Percentiles rank a stretch among this genome's conserved stretches.
These are phyloP conservation scores for Hyaloperonospora brassicae DNA, from an alignment of 352 stramenopile genomes.

Conservation along the genomic window DNA sequence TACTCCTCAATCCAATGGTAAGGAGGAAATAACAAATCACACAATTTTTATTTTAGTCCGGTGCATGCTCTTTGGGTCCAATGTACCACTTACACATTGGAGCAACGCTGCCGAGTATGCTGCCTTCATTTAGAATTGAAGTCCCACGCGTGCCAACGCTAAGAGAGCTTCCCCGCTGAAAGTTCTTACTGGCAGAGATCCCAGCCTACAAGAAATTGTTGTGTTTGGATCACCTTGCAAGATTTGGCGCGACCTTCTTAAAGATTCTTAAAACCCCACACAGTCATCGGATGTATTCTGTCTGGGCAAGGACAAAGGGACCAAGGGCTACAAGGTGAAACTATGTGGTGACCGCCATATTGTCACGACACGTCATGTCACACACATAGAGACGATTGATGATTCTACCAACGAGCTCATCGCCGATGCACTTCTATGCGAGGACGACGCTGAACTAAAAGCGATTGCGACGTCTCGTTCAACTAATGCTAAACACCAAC, in stretches of 20 bases:
- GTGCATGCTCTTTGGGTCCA: constrained; percentile 23
- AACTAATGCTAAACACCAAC: no score
- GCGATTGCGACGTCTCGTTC: no score
- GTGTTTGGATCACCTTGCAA: not conserved
- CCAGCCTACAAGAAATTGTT: not conserved
- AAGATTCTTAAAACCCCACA: not conserved
- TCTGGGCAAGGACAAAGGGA: not conserved
- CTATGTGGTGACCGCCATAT: not conserved
- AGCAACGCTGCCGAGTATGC: constrained; percentile 23
- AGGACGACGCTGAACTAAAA: no score
- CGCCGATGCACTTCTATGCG: no score
- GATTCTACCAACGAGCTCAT: not conserved
- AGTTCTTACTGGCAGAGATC: not conserved
- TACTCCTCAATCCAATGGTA: constrained; percentile 23
- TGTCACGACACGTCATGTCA: constrained; percentile 2
- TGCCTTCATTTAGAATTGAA: constrained; percentile 6
- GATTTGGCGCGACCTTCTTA: not conserved
- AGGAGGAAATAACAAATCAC: constrained; percentile 13
- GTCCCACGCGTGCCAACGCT: not conserved
- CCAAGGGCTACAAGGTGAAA: not conserved
- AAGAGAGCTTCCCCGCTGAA: not conserved
- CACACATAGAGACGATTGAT: constrained; percentile 6
- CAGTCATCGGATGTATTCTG: not conserved
- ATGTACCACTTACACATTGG: constrained; percentile 18
- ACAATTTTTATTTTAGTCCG: constrained; percentile 15